Conservation (phyloP, 208 protist species). For the Trypanosoma caninum region DNA sequence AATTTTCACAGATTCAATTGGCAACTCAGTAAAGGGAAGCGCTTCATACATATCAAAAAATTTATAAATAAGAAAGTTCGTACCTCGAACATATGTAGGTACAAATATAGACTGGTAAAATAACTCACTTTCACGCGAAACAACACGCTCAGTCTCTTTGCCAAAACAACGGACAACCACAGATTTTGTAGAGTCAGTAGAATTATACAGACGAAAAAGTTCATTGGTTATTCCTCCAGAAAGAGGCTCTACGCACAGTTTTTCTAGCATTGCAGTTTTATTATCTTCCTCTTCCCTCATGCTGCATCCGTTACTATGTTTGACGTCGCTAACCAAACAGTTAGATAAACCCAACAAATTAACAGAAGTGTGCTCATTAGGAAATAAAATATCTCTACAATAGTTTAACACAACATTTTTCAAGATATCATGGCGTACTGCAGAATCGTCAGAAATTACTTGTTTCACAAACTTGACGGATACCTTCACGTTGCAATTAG, state of each 20-base stretch:
- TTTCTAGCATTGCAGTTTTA: background rate
- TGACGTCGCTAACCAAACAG: too few relatives aligned
- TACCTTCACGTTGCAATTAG: background rate
- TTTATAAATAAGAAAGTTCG: conserved; percentile 84
- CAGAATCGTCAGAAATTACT: conserved; percentile 52
- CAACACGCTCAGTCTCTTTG: conserved; percentile 87
- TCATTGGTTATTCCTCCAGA: conserved; percentile 90
- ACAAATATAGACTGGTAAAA: conserved; percentile 90
- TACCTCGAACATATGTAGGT: conserved; percentile 64
- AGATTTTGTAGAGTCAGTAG: conserved; percentile 32
- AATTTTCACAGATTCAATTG: conserved; percentile 41
- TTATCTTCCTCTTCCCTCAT: background rate
- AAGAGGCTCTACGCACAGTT: conserved; percentile 53
- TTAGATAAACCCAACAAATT: too few relatives aligned
- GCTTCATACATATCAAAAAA: conserved; percentile 62
- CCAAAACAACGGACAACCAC: conserved; percentile 87
- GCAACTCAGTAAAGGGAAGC: conserved; percentile 70
- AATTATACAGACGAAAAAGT: conserved; percentile 80
- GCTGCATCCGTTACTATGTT: too few relatives aligned
- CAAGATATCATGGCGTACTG: conserved; percentile 43
- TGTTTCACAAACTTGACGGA: conserved; percentile 25
- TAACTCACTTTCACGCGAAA: conserved; percentile 84
- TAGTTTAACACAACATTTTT: conserved; percentile 49
- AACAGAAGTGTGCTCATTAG: too few relatives aligned
- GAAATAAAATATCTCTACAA: conserved; percentile 39